Percentiles rank a stretch among this genome's conserved stretches.
Evolutionary conservation across 257 asterid genomes (phyloP).

Genomic region (Jasminum sambac): DNA sequence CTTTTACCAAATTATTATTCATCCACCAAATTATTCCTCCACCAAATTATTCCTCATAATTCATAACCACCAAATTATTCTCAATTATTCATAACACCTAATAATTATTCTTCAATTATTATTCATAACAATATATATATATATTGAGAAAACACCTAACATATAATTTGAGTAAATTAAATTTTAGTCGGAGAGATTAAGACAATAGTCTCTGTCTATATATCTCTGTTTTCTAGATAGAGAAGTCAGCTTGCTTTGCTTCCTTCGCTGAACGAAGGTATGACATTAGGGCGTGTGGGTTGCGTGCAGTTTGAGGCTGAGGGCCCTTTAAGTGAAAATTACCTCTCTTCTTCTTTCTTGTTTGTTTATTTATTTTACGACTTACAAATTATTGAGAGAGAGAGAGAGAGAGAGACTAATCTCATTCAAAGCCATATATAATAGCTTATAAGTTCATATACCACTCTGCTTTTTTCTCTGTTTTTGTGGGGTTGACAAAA

Average conservation of each 20-base stretch:
- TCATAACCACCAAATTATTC: too few species aligned
- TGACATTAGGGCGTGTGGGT: conserved; percentile 30
- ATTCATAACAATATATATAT: too few species aligned
- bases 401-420: conserved; percentile 18
- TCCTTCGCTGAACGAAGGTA: conserved; percentile 31
- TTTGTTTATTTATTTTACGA: conserved; percentile 15
- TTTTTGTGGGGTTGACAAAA: conserved; percentile 6
- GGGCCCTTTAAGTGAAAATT: conserved; percentile 25
- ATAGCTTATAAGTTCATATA: conserved; percentile 14
- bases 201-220: conserved; percentile 24
- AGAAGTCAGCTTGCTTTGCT: conserved; percentile 56
- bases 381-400: too few species aligned
- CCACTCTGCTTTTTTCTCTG: neutral
- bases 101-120: too few species aligned
- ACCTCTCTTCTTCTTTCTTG: conserved; percentile 31
- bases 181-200: too few species aligned
- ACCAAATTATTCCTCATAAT: too few species aligned
- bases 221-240: conserved; percentile 9
- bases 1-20: too few species aligned
- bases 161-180: too few species aligned
- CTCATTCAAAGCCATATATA: conserved; percentile 29
- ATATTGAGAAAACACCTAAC: too few species aligned
- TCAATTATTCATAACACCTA: too few species aligned
- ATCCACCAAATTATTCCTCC: too few species aligned
- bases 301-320: conserved; percentile 34